Percentiles rank a stretch among this genome's conserved stretches.
phyloP scores from a whole-genome alignment of 495 filamentous ascomycete species.

The Geopyxis carbonaria region DNA sequence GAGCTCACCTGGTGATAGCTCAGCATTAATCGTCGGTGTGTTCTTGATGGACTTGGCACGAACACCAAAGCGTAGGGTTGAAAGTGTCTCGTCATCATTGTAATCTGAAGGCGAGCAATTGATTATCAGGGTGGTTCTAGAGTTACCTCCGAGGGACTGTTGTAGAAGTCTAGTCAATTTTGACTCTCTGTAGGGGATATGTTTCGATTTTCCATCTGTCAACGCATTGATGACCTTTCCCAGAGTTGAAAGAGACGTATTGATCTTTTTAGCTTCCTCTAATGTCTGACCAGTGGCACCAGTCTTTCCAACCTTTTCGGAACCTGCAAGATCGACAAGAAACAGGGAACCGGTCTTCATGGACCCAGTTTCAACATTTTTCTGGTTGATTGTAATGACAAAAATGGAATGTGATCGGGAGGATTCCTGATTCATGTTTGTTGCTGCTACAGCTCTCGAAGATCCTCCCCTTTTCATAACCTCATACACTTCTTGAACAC shows the following conservation, averaged over 20 bases:
- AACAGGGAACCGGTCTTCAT: constrained; percentile 93
- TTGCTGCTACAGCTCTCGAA: constrained; percentile 84
- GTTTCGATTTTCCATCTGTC: constrained; percentile 95
- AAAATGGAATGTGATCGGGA: constrained; percentile 98
- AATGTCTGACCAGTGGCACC: constrained; percentile 94
- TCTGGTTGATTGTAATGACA: constrained; percentile 90
- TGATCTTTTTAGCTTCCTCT: constrained; percentile 99
- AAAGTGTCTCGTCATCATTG: constrained; percentile 89
- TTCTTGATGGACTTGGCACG: constrained; percentile 98
- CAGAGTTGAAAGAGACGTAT: constrained; percentile 93
- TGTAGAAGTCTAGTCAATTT: constrained; percentile 95
- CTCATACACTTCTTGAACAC: constrained; percentile 88
- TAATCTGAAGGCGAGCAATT: constrained; percentile 97
- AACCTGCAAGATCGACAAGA: constrained; percentile 92
- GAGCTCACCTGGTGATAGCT: constrained; percentile 85
- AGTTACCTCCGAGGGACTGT: constrained; percentile 93
- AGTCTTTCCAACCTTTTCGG: constrained; percentile 97
- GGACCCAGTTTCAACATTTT: constrained; percentile 93
- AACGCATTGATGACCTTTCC: constrained; percentile 98
- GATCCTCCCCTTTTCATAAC: constrained; percentile 87
- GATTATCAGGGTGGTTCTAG: constrained; percentile 89
- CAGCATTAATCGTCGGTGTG: constrained; percentile 98
- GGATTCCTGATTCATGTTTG: constrained; percentile 99
- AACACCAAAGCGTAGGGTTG: constrained; percentile 88
- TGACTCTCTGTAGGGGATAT: constrained; percentile 93